Conservation (phyloP, 2,329 filamentous ascomycete genomes). For the Stagonosporopsis cucurbitacearum region DNA sequence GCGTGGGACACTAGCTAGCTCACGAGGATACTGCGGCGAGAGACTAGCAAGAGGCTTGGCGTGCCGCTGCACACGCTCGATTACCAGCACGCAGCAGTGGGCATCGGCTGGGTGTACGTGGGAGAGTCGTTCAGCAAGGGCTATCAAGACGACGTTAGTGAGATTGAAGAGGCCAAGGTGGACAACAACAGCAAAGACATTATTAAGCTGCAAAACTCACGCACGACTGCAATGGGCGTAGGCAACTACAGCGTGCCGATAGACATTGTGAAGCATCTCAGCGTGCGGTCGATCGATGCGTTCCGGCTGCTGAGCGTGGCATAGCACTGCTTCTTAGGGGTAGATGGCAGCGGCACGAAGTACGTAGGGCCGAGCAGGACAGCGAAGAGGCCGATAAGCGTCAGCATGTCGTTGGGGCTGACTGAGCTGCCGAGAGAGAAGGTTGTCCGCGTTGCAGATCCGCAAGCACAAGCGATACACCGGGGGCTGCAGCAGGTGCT, state of each 20-base stretch:
- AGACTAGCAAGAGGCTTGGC: slow-evolving; percentile 23
- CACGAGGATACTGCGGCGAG: slow-evolving; percentile 20
- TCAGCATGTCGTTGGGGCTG: background rate
- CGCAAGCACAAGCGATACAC: background rate
- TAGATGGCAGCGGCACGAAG: background rate
- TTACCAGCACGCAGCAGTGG: slow-evolving; percentile 23
- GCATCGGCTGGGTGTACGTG: slow-evolving; percentile 20
- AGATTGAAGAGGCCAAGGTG: slow-evolving; percentile 28
- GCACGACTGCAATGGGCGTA: slow-evolving; percentile 14
- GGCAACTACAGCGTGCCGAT: slow-evolving; percentile 23
- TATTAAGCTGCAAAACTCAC: slow-evolving; percentile 20
- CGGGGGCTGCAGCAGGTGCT: slow-evolving; percentile 5
- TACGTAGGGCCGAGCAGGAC: background rate
- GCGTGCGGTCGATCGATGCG: slow-evolving; percentile 24
- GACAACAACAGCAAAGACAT: slow-evolving; percentile 16
- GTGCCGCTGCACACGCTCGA: slow-evolving; percentile 20
- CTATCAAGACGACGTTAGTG: slow-evolving; percentile 24
- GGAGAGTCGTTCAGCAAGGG: slow-evolving; percentile 22
- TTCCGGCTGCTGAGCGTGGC: slow-evolving; percentile 5
- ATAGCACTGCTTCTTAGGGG: slow-evolving; percentile 2
- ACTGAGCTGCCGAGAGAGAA: background rate
- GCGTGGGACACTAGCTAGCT: slow-evolving; percentile 20
- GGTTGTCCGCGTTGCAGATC: background rate
- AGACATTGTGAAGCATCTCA: slow-evolving; percentile 31
- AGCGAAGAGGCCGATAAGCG: background rate